Conservation (phyloP, 2,329 filamentous ascomycete species). For the Aspergillus neoniger region DNA sequence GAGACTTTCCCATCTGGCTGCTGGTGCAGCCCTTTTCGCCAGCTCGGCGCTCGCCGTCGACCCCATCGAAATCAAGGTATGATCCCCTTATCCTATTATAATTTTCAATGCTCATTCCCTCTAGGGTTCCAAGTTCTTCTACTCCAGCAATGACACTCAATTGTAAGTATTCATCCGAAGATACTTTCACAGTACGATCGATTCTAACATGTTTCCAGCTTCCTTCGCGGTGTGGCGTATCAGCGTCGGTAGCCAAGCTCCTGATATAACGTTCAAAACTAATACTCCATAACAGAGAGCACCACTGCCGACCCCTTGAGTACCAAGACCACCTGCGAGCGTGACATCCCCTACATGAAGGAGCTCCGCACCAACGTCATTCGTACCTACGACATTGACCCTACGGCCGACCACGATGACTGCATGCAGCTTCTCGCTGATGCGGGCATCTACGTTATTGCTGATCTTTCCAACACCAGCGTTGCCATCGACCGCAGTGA, state of each 20-base stretch:
- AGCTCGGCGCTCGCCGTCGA: slow-evolving; percentile 53
- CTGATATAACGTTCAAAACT: background rate
- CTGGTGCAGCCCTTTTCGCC: slow-evolving; percentile 44
- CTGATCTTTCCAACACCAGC: slow-evolving; percentile 79
- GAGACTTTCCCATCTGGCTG: slow-evolving; percentile 15
- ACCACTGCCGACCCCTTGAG: slow-evolving; percentile 76
- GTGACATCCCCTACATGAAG: slow-evolving; percentile 78
- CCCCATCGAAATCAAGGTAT: slow-evolving; percentile 56
- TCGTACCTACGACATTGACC: slow-evolving; percentile 89
- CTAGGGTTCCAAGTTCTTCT: slow-evolving; percentile 79
- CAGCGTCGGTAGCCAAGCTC: slow-evolving; percentile 53
- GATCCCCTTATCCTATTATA: background rate
- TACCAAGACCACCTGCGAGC: slow-evolving; percentile 68
- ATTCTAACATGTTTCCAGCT: slow-evolving; percentile 42
- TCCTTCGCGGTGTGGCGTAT: slow-evolving; percentile 89
- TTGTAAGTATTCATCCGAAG: slow-evolving; percentile 43
- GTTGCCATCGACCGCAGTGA: slow-evolving; percentile 80
- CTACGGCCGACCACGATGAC: slow-evolving; percentile 69
- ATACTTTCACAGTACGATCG: background rate
- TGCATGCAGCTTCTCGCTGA: slow-evolving; percentile 82
- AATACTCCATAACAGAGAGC: slow-evolving; percentile 47
- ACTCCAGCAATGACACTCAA: slow-evolving; percentile 72
- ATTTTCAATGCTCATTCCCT: slow-evolving; percentile 33
- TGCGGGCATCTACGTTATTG: slow-evolving; percentile 90
- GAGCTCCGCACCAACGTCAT: slow-evolving; percentile 85